phyloP scores from a whole-genome alignment of 2,329 filamentous ascomycete genomes.

The Diaporthe vaccinii region DNA sequence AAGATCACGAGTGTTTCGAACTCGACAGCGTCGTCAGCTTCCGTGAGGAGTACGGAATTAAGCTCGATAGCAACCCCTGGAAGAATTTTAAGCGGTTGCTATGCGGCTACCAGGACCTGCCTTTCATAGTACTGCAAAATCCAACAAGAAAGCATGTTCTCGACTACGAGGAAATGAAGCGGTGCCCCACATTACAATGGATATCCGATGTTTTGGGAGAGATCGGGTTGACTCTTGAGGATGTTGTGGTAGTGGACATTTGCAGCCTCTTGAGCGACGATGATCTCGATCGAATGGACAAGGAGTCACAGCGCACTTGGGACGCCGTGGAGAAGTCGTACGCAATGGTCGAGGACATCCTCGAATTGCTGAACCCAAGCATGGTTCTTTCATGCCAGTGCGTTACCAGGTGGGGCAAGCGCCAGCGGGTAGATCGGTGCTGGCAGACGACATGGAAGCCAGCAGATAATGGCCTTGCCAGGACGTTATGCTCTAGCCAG shows the following conservation, averaged over 20 bases:
- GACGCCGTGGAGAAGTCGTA: slow-evolving; percentile 9
- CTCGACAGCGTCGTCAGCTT: neutral
- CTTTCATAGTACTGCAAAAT: slow-evolving; percentile 24
- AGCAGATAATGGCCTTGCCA: neutral
- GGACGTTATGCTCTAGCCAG: neutral
- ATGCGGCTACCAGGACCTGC: slow-evolving; percentile 7
- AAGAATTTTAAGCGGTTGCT: slow-evolving; percentile 12
- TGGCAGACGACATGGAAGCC: neutral
- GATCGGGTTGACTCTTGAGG: slow-evolving; percentile 3
- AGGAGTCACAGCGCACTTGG: neutral
- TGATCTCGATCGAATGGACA: neutral
- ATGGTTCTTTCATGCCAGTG: slow-evolving; percentile 18
- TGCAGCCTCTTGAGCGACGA: slow-evolving; percentile 12
- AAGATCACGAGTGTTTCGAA: slow-evolving; percentile 6
- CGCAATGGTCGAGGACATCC: neutral
- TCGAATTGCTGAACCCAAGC: slow-evolving; percentile 4
- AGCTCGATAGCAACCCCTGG: neutral
- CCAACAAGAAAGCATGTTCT: neutral
- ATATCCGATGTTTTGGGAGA: neutral
- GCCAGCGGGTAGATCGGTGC: neutral
- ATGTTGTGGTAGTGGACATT: neutral
- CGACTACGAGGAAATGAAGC: slow-evolving; percentile 15
- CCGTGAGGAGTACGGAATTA: neutral
- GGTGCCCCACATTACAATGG: slow-evolving; percentile 8
- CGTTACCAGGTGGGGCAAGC: neutral